phyloP scores from a whole-genome alignment of 2,329 filamentous ascomycete species.

The Aspergillus sp. region DNA sequence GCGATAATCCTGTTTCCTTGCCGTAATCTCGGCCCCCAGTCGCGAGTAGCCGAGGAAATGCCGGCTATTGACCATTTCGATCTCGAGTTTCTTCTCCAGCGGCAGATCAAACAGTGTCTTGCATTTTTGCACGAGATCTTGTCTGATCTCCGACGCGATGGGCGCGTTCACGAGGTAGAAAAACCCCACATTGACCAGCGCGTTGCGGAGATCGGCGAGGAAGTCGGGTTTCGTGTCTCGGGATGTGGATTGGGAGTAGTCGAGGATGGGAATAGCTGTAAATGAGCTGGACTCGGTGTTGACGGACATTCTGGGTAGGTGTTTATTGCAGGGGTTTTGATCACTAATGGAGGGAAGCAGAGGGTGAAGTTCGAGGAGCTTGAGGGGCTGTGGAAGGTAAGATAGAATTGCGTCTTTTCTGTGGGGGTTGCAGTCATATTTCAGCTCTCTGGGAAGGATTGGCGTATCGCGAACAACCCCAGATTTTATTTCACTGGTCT shows the following conservation, averaged over 20 bases:
- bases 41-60: conserved; percentile 39
- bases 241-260: conserved; percentile 25
- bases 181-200: conserved; percentile 37
- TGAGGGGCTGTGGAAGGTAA: neutral
- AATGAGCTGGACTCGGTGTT: conserved; percentile 27
- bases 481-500: neutral
- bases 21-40: conserved; percentile 36
- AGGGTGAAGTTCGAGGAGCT: neutral
- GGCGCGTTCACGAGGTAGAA: conserved; percentile 35
- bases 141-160: conserved; percentile 20
- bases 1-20: conserved; percentile 32
- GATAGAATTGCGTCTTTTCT: neutral
- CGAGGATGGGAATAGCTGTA: conserved; percentile 32
- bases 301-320: neutral
- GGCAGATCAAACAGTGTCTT: conserved; percentile 46
- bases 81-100: conserved; percentile 48
- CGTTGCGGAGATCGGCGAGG: conserved; percentile 29
- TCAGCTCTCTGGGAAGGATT: neutral
- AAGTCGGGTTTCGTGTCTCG: conserved; percentile 26
- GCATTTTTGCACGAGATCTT: conserved; percentile 37
- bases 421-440: neutral
- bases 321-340: neutral
- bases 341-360: neutral
- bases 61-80: conserved; percentile 45
- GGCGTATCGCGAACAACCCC: neutral